These are phyloP conservation scores for Rosa rugosa DNA, from an alignment of 306 rosid species.

Conservation along the genomic window DNA sequence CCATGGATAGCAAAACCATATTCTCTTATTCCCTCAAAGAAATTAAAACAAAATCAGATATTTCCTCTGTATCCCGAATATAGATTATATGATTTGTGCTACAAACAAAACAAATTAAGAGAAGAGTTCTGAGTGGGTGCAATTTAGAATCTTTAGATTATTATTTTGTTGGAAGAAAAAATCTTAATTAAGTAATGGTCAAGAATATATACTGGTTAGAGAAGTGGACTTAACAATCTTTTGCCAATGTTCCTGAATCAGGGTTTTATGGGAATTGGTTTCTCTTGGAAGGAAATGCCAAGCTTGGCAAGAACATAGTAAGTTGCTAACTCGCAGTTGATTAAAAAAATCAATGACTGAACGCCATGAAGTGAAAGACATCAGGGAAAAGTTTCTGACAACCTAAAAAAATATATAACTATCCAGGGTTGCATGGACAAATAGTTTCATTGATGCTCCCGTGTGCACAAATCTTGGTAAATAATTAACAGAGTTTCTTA, in stretches of 20 bases:
- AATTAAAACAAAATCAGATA: neutral
- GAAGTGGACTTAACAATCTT: neutral
- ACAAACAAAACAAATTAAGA: neutral
- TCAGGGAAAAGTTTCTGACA: neutral
- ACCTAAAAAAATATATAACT: neutral
- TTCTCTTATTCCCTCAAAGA: too few species aligned
- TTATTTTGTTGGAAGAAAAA: too few species aligned
- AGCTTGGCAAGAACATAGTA: neutral
- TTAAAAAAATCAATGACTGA: neutral
- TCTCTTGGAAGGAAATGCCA: neutral
- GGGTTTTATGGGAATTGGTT: slow-evolving; percentile 1
- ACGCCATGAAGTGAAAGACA: neutral
- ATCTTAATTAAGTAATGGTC: neutral
- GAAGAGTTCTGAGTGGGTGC: neutral
- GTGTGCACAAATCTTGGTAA: neutral
- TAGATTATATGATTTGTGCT: neutral
- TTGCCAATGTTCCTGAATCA: neutral
- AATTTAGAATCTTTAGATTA: neutral
- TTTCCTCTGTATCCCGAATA: neutral
- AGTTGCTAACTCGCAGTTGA: neutral
- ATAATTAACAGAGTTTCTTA: neutral
- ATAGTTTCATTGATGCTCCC: neutral
- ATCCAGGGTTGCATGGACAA: neutral
- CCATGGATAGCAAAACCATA: too few species aligned
- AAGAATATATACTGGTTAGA: neutral